phyloP scores from a whole-genome alignment of 495 filamentous ascomycete species.

The Daldinia loculata region DNA sequence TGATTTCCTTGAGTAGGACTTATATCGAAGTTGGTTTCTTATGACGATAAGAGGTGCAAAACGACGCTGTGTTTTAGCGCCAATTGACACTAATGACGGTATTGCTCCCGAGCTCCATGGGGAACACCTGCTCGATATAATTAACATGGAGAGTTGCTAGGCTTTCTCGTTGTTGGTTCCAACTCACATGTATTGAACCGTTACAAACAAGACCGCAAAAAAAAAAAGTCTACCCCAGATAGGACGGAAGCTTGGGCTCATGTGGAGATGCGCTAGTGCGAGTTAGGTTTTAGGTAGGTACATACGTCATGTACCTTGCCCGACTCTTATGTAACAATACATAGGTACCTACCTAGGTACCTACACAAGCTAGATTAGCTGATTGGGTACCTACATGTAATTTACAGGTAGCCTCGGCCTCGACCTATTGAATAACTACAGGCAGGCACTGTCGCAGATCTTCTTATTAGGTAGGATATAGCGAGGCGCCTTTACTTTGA shows the following conservation, averaged over 20 bases:
- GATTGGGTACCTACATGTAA: background rate
- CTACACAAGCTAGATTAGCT: background rate
- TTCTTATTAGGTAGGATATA: background rate
- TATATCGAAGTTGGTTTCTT: background rate
- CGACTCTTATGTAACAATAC: no score
- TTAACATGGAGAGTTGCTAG: background rate
- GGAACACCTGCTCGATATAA: slow-evolving; percentile 13
- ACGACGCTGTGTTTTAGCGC: slow-evolving; percentile 5
- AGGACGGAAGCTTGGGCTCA: background rate
- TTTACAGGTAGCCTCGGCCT: slow-evolving; percentile 1
- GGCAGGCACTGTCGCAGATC: slow-evolving; percentile 6
- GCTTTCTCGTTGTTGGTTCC: background rate
- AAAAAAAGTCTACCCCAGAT: background rate
- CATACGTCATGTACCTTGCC: no score
- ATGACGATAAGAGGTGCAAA: background rate
- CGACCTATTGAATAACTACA: background rate
- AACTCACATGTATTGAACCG: background rate
- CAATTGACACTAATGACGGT: slow-evolving; percentile 12
- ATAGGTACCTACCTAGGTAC: no score
- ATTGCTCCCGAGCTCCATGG: slow-evolving; percentile 1
- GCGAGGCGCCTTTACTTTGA: slow-evolving; percentile 1
- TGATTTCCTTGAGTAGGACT: background rate
- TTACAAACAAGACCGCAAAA: background rate
- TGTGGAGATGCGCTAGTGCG: background rate
- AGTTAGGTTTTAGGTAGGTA: no score